phyloP scores from a whole-genome alignment of 495 filamentous ascomycete species.

The Paragyromitra xinjiangensis region DNA sequence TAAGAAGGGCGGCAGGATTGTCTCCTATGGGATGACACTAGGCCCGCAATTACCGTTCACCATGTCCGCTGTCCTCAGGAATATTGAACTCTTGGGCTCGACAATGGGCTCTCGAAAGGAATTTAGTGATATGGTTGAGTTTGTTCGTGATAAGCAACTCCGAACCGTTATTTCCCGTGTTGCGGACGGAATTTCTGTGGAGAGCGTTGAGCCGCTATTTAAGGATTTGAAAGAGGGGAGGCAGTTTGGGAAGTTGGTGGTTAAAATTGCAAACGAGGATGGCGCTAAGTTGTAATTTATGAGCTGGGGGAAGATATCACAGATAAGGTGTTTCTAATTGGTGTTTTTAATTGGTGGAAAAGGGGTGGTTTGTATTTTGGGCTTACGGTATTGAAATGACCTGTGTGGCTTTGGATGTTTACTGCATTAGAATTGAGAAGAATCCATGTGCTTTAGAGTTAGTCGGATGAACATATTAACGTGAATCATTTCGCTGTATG shows the following conservation, averaged over 20 bases:
- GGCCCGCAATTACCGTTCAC: constrained; percentile 75
- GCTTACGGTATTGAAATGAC: not conserved
- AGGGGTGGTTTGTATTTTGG: not conserved
- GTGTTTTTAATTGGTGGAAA: not conserved
- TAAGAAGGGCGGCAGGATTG: constrained; percentile 69
- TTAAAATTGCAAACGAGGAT: constrained; percentile 63
- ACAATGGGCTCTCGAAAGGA: constrained; percentile 82
- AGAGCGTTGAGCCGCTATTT: constrained; percentile 73
- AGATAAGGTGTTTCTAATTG: not conserved
- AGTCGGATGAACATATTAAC: no score
- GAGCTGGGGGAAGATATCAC: not conserved
- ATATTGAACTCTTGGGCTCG: constrained; percentile 68
- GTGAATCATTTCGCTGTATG: no score
- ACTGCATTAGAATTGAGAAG: no score
- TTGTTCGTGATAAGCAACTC: constrained; percentile 71
- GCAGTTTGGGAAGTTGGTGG: constrained; percentile 81
- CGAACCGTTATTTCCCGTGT: constrained; percentile 70
- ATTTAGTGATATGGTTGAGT: constrained; percentile 79
- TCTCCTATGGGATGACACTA: constrained; percentile 80
- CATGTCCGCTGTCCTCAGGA: constrained; percentile 76
- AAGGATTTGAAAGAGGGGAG: constrained; percentile 77
- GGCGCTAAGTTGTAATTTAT: constrained; percentile 61
- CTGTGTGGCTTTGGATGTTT: not conserved
- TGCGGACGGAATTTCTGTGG: constrained; percentile 71
- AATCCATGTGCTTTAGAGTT: no score